A percentile compares a stretch with the other conserved stretches of the same genome.
These are phyloP conservation scores for Aphanomyces cochlioides DNA, from an alignment of 352 stramenopile genomes.

Conservation along the genomic window DNA sequence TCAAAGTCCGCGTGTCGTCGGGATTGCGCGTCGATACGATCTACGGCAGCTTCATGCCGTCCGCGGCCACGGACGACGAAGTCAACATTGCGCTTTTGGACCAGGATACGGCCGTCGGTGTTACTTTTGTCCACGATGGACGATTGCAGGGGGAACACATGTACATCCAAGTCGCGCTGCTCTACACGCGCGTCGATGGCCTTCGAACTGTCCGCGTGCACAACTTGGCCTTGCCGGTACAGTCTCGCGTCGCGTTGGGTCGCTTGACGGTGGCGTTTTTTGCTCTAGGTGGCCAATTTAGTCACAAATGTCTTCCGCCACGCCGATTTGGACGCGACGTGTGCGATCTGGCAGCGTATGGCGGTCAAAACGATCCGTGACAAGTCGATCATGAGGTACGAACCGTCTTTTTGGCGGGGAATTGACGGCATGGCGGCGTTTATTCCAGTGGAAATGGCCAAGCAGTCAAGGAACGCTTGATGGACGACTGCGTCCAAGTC, in stretches of 20 bases:
- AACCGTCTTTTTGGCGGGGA: neutral
- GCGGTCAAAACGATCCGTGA: slow-evolving; percentile 76
- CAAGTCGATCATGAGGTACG: slow-evolving; percentile 65
- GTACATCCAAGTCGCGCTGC: slow-evolving; percentile 84
- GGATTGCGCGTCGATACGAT: slow-evolving; percentile 83
- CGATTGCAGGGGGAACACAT: slow-evolving; percentile 68
- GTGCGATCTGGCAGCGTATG: slow-evolving; percentile 77
- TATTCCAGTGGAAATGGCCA: slow-evolving; percentile 21
- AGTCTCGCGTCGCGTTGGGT: slow-evolving; percentile 36
- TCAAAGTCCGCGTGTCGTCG: slow-evolving; percentile 84
- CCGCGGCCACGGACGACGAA: slow-evolving; percentile 69
- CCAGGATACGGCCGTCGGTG: slow-evolving; percentile 77
- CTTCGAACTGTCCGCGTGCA: slow-evolving; percentile 88
- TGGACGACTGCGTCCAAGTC: slow-evolving; percentile 85
- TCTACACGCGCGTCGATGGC: slow-evolving; percentile 84
- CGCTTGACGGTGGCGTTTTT: no score
- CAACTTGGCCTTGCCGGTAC: slow-evolving; percentile 77
- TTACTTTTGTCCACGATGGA: slow-evolving; percentile 87
- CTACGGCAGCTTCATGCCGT: slow-evolving; percentile 75
- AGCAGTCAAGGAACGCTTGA: slow-evolving; percentile 69
- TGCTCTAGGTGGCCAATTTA: slow-evolving; percentile 33
- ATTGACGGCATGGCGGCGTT: neutral
- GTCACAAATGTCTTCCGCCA: slow-evolving; percentile 87
- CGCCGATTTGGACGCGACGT: slow-evolving; percentile 83
- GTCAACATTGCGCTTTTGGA: slow-evolving; percentile 87